Conservation (phyloP, 1,284 basidiomycete species). For the Clitocybe nebularis region DNA sequence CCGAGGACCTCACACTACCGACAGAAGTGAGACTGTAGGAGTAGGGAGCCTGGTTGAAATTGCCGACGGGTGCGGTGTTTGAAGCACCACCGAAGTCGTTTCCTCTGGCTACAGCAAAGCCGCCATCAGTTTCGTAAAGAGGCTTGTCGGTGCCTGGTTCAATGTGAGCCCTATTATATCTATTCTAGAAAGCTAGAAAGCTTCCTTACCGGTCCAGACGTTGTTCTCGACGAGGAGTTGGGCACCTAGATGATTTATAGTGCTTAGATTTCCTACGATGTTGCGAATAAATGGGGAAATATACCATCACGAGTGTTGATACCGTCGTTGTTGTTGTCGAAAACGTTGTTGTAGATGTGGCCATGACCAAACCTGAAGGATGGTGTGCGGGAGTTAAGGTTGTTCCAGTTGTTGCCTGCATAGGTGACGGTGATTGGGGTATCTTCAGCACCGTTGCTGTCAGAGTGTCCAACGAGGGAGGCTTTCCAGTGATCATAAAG, state of each 20-base stretch:
- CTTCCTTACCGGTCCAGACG: constrained; percentile 32
- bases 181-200: constrained; percentile 1
- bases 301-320: constrained; percentile 46
- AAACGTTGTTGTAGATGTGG: constrained; percentile 45
- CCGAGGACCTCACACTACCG: constrained; percentile 26
- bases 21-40: constrained; percentile 29
- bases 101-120: constrained; percentile 35
- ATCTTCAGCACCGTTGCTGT: constrained; percentile 35
- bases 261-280: not conserved
- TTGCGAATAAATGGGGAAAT: constrained; percentile 8
- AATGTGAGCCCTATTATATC: not conserved
- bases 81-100: constrained; percentile 30
- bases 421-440: constrained; percentile 33
- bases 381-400: constrained; percentile 37
- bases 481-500: constrained; percentile 41
- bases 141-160: constrained; percentile 30
- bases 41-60: constrained; percentile 35
- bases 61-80: constrained; percentile 33
- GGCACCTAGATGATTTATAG: constrained; percentile 25
- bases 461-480: constrained; percentile 40
- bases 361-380: constrained; percentile 42
- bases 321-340: constrained; percentile 41
- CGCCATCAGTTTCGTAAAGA: constrained; percentile 38
- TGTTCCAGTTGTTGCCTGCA: constrained; percentile 35
- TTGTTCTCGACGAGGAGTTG: constrained; percentile 46